Conservation (phyloP, 116 monocot genomes). For the Zostera marina region DNA sequence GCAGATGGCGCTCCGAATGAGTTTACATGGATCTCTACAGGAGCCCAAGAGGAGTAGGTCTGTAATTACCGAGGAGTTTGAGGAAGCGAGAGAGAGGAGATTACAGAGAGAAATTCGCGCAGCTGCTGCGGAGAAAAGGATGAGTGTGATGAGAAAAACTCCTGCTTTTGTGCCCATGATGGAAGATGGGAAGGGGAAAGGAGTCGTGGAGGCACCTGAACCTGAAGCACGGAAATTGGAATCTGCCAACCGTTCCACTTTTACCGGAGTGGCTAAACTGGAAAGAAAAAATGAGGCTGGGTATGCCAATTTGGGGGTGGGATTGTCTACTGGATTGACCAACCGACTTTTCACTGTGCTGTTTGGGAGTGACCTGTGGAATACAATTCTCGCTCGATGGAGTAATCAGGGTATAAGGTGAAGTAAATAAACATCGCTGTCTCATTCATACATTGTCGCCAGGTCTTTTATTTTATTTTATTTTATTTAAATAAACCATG, state of each 20-base stretch:
- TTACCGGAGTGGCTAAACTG: background rate
- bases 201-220: background rate
- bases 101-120: slow-evolving; percentile 83
- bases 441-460: background rate
- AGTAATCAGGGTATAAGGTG: slow-evolving; percentile 97
- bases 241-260: background rate
- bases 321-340: slow-evolving; percentile 28
- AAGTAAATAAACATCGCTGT: slow-evolving; percentile 2
- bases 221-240: background rate
- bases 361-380: slow-evolving; percentile 58
- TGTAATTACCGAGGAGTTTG: slow-evolving; percentile 19
- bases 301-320: slow-evolving; percentile 19
- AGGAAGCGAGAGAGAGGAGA: slow-evolving; percentile 38
- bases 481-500: background rate
- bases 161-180: background rate
- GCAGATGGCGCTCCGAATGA: slow-evolving; percentile 96
- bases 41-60: slow-evolving; percentile 94
- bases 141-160: slow-evolving; percentile 8
- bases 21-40: slow-evolving; percentile 68
- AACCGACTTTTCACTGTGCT: slow-evolving; percentile 58
- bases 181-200: background rate
- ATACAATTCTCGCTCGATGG: slow-evolving; percentile 72
- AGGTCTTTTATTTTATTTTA: background rate
- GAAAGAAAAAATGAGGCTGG: background rate
- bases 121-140: slow-evolving; percentile 88